Evolutionary conservation across 192 early-diverging fungal genomes (phyloP), one percentile per base, ranked within the genome.

Genomic region (Gaertneriomyces sp.): DNA sequence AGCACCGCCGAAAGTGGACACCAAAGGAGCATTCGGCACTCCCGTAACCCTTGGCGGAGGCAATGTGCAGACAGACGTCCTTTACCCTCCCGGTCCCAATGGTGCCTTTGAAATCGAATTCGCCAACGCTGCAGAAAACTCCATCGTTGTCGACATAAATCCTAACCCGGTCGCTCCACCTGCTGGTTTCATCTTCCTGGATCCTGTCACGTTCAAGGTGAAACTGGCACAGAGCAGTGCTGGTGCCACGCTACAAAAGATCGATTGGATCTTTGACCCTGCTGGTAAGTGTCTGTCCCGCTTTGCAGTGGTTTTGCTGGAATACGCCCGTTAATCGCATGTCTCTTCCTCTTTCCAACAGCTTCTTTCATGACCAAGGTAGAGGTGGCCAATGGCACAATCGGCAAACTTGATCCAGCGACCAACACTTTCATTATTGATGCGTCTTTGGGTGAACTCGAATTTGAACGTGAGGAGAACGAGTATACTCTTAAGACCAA

Each of bases 131-230:
- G 47, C 47, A n/a, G 12, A 12, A 49, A 17, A 12, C 12, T 12
- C 16, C 2, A 17, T 49, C 47, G 47, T 49, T 2, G 47, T 49
- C 47, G 17, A 12, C 47, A 49, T 17, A 49, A 49, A 49, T n/a
- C 16, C 47, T 0, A 49, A 49, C 47, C 47, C 47, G 0, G 47
- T 2, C 47, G 47, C 47, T 17, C 47, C 47, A 1, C 47, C 47
- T n/a, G 12, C 47, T 49, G 47, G 47, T 1, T 49, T 49, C 47
- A 49, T 49, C 47, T 49, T 49, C 47, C 12, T 49, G 47, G 47
- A 49, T 17, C 47, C 47, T 49, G 47, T 49, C 47, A n/a, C 47
- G 1, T 49, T n/a, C 47, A 17, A n/a, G 17, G 47, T 49, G 12
- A n/a, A 12, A 1, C 47, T 49, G 0, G 47, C 12, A 12, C 47